Conservation (phyloP, 768 basidiomycete species). For the Kwoniella sp. region DNA sequence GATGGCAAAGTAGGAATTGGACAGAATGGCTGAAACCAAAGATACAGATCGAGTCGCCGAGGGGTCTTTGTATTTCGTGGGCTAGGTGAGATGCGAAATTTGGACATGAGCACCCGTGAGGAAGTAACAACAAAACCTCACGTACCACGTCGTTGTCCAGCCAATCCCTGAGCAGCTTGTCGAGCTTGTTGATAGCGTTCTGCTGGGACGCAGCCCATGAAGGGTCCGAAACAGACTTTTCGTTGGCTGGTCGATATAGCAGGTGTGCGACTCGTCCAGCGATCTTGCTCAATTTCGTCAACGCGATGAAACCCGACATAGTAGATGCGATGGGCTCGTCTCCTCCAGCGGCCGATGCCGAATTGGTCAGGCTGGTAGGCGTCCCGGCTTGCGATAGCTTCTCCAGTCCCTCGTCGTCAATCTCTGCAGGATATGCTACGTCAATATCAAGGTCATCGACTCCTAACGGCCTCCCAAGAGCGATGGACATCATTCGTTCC, state of each 20-base stretch:
- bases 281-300: slow-evolving; percentile 79
- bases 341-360: slow-evolving; percentile 32
- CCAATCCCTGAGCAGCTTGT: slow-evolving; percentile 78
- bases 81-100: slow-evolving; percentile 23
- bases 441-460: slow-evolving; percentile 89
- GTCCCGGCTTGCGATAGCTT: slow-evolving; percentile 60
- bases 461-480: slow-evolving; percentile 83
- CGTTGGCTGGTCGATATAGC: slow-evolving; percentile 43
- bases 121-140: too few relatives aligned
- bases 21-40: slow-evolving; percentile 43
- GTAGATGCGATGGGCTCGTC: slow-evolving; percentile 60
- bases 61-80: slow-evolving; percentile 47
- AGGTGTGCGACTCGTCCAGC: slow-evolving; percentile 63
- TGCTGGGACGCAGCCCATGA: slow-evolving; percentile 78
- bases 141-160: slow-evolving; percentile 64
- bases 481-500: slow-evolving; percentile 79
- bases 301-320: slow-evolving; percentile 78
- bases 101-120: neutral
- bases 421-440: slow-evolving; percentile 77
- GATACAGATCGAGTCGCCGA: slow-evolving; percentile 39
- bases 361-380: slow-evolving; percentile 54
- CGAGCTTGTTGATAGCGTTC: slow-evolving; percentile 73
- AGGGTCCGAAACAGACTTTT: slow-evolving; percentile 66
- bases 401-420: slow-evolving; percentile 80
- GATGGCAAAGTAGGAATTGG: slow-evolving; percentile 48